These are phyloP conservation scores for Biscogniauxia sp. DNA, from an alignment of 2,329 filamentous ascomycete species.

Conservation along the genomic window DNA sequence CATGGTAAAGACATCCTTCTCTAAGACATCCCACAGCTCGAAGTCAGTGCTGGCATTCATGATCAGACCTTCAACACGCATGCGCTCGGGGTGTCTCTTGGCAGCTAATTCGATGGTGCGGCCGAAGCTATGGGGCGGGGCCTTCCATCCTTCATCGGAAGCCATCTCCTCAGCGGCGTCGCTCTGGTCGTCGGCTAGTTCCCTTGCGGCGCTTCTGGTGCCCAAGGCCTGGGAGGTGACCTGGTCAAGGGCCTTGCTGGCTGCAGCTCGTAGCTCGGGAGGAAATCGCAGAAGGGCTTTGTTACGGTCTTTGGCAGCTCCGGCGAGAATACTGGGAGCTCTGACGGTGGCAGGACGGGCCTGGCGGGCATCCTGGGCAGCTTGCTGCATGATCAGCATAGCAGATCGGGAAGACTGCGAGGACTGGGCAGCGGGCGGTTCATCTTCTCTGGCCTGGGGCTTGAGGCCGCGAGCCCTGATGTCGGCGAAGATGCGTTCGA, in stretches of 20 bases:
- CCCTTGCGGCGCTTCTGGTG: not conserved
- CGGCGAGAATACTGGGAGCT: slow-evolving; percentile 18
- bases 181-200: not conserved
- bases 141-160: slow-evolving; percentile 21
- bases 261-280: slow-evolving; percentile 38
- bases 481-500: slow-evolving; percentile 56
- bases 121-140: slow-evolving; percentile 18
- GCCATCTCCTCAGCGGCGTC: not conserved
- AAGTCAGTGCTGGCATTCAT: slow-evolving; percentile 55
- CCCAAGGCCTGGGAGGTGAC: slow-evolving; percentile 5
- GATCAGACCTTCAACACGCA: slow-evolving; percentile 54
- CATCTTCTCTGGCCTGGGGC: slow-evolving; percentile 14
- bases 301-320: slow-evolving; percentile 31
- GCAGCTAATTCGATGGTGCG: slow-evolving; percentile 37
- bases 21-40: slow-evolving; percentile 65
- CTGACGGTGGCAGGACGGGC: slow-evolving; percentile 14
- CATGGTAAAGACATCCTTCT: slow-evolving; percentile 63
- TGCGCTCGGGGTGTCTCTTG: slow-evolving; percentile 45
- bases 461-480: slow-evolving; percentile 45
- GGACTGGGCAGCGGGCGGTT: slow-evolving; percentile 4
- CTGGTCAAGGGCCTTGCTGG: slow-evolving; percentile 37
- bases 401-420: slow-evolving; percentile 18
- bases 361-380: slow-evolving; percentile 24
- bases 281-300: slow-evolving; percentile 41
- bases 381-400: slow-evolving; percentile 30